Base-by-base conservation (phyloP, 345 rosid species). In the Eucalyptus polybractea region DNA sequence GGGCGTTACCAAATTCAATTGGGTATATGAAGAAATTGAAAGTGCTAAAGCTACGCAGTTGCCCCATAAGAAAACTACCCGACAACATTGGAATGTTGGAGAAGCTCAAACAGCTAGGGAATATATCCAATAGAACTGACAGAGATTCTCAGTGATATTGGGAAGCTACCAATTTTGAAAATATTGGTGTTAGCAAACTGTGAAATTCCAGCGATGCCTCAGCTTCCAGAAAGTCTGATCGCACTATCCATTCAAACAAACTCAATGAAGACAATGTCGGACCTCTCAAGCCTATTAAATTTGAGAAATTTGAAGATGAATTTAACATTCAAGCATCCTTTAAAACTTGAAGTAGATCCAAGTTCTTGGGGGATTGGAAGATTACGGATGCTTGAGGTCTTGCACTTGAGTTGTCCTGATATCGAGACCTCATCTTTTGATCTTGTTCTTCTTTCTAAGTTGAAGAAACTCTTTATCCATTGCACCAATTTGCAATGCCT, bases 121-220 rank as follows among this genome's bases (percentile, higher is more conserved):
- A 4, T 0, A 7, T 4, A 15, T 16, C 21, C 0, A 19, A 3
- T 0, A 8, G 0, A 54, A 7, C 2, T 2, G 11, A 8, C 1
- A 50, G 1, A 50, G 4, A 51, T 16, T 51, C 8, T 0, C 0
- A 15, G 8, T 50, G 3, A 50, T 58, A 58, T 25, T 58, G 67
- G 67, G n/a, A 58, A 58, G 29, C 15, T 58, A 0, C 13, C 65
- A 58, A 10, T 24, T 58, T 25, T 24, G 65, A 22, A 1, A 56
- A 22, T 3, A 53, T 53, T 17, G 40, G 40, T 37, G 40, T 37
- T 37, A 1, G 40, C 4, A 37, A 1, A 37, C 40, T 37, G 42
- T 40, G 42, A 40, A 40, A 40, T 40, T 40, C 6, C 42, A 40
- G 6, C 6, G 2, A 40, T 40, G 42, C 42, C 42, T 5, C 1